These are phyloP conservation scores for Blumeria hordei DNA, from an alignment of 2,329 filamentous ascomycete genomes.

Conservation along the genomic window DNA sequence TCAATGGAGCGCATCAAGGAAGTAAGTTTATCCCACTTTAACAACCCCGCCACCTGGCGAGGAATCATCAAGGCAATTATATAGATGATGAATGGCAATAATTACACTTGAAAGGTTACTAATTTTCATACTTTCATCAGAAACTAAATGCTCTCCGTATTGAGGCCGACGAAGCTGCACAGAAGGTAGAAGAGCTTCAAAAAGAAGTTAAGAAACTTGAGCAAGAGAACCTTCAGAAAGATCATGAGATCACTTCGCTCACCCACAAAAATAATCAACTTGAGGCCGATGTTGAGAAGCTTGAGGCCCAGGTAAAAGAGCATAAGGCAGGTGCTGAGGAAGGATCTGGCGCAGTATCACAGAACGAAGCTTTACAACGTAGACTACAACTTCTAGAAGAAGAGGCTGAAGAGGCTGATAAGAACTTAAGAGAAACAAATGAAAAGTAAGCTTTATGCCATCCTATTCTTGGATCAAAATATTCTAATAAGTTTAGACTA, in stretches of 20 bases:
- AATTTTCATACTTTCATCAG: conserved; percentile 21
- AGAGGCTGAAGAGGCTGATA: conserved; percentile 90
- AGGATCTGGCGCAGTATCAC: conserved; percentile 57
- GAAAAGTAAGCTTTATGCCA: conserved; percentile 58
- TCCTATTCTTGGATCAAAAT: neutral
- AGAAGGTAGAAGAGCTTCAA: conserved; percentile 72
- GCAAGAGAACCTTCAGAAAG: conserved; percentile 86
- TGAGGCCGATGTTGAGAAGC: conserved; percentile 77
- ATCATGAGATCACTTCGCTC: conserved; percentile 93
- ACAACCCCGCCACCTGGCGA: conserved; percentile 12
- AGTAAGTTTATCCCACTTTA: conserved; percentile 28
- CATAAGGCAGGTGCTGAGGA: conserved; percentile 71
- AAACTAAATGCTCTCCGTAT: conserved; percentile 88
- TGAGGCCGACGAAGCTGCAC: conserved; percentile 67
- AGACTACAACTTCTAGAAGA: conserved; percentile 92
- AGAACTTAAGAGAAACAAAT: conserved; percentile 87
- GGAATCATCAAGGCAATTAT: neutral
- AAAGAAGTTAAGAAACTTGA: conserved; percentile 70
- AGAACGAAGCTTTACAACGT: conserved; percentile 79
- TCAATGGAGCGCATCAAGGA: conserved; percentile 79
- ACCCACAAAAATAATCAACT: conserved; percentile 87
- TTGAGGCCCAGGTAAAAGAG: conserved; percentile 62
- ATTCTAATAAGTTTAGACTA: conserved; percentile 33
- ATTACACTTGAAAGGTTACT: neutral
- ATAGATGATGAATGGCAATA: conserved; percentile 1